These are phyloP conservation scores for Pulicaria dysenterica DNA, from an alignment of 129 eudicot species.

Conservation along the genomic window DNA sequence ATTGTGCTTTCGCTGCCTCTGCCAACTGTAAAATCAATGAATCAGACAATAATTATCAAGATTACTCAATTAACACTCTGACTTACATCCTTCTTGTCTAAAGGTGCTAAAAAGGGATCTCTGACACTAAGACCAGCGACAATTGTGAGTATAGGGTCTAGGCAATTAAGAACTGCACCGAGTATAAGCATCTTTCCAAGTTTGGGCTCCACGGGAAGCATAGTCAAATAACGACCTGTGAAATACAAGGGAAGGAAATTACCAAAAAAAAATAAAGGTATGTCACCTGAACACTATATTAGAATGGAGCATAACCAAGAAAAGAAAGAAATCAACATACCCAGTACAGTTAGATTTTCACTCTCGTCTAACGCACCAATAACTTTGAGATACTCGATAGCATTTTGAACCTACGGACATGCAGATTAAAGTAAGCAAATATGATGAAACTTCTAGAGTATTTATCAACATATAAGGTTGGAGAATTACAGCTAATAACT, in stretches of 20 bases:
- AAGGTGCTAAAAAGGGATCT: constrained; percentile 92
- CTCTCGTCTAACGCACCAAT: constrained; percentile 91
- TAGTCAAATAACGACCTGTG: constrained; percentile 81
- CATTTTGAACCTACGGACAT: constrained; percentile 82
- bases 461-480: constrained; percentile 15
- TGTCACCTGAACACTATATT: constrained; percentile 1
- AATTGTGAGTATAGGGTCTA: constrained; percentile 81
- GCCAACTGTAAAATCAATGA: constrained; percentile 63
- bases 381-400: constrained; percentile 81
- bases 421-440: not conserved
- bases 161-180: constrained; percentile 76
- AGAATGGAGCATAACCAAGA: not conserved
- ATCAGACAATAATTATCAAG: not conserved
- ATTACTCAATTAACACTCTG: too few relatives aligned
- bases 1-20: constrained; percentile 95
- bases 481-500: constrained; percentile 74
- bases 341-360: constrained; percentile 80
- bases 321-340: constrained; percentile 35
- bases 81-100: constrained; percentile 95
- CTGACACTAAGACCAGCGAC: constrained; percentile 94
- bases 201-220: constrained; percentile 98
- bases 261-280: not conserved
- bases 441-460: constrained; percentile 1
- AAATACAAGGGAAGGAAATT: not conserved
- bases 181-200: constrained; percentile 95